These are phyloP conservation scores for Tetratostichococcus sp. DNA, from an alignment of 139 green algal genomes.

Conservation along the genomic window DNA sequence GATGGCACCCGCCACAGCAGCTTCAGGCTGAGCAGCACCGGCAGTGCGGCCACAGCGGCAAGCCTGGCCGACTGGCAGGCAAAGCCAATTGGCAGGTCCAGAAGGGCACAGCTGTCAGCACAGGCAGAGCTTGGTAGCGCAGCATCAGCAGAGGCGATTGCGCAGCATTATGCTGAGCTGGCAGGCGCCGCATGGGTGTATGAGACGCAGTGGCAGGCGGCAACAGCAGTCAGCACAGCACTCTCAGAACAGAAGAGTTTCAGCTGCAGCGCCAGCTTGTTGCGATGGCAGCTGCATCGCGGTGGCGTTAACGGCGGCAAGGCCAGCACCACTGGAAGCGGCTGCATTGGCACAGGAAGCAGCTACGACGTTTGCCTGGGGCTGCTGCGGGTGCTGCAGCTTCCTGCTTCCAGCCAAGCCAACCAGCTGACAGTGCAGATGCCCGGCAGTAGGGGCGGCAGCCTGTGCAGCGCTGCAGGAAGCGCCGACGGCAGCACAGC, in stretches of 20 bases:
- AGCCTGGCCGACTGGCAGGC: neutral
- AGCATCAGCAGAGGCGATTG: no score
- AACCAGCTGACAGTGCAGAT: no score
- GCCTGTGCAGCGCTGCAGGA: neutral
- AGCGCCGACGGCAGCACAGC: neutral
- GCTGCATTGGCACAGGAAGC: neutral
- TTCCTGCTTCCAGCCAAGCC: no score
- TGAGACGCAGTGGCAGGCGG: neutral
- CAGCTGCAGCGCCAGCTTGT: no score
- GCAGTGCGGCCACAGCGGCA: neutral
- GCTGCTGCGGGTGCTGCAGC: neutral
- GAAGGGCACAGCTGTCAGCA: neutral
- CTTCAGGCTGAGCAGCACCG: neutral
- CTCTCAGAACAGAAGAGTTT: neutral
- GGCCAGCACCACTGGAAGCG: no score
- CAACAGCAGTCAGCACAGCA: neutral
- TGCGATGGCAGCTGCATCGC: neutral
- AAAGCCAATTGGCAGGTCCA: neutral
- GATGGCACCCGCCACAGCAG: neutral
- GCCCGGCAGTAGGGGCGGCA: no score
- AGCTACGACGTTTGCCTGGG: neutral
- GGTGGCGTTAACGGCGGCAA: neutral
- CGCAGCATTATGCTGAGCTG: neutral
- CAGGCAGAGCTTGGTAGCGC: no score
- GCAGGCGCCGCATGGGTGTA: neutral